These are phyloP conservation scores for Sphagnum fallax DNA, from an alignment of 228 moss, liverwort and hornwort species.

Conservation along the genomic window DNA sequence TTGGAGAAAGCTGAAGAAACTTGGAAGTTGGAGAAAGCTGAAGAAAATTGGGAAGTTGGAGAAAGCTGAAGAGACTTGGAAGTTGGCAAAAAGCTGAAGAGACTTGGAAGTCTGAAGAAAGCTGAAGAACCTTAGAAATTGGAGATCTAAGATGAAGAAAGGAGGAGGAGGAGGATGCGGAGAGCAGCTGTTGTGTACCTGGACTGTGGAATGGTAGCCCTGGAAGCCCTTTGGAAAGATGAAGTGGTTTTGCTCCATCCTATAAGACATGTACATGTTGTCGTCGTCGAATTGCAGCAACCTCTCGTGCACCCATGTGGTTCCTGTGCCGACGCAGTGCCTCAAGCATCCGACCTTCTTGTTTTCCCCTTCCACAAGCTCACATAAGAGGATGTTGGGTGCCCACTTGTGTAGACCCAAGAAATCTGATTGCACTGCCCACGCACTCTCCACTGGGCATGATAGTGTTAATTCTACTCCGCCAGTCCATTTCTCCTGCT, in stretches of 20 bases:
- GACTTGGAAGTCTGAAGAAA: not conserved
- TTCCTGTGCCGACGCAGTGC: conserved; percentile 8
- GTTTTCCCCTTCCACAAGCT: conserved; percentile 3
- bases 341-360: conserved; percentile 27
- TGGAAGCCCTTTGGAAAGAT: conserved; percentile 30
- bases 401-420: conserved; percentile 21
- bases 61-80: not conserved
- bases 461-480: too few relatives aligned
- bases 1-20: too few relatives aligned
- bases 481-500: too few relatives aligned
- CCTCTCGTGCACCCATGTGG: conserved; percentile 37
- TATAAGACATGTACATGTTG: conserved; percentile 16
- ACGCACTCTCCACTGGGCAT: conserved; percentile 13
- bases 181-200: conserved; percentile 10
- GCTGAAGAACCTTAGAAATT: conserved; percentile 13
- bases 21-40: not conserved
- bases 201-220: conserved; percentile 32
- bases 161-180: too few relatives aligned
- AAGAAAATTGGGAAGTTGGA: not conserved
- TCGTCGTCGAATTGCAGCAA: conserved; percentile 26
- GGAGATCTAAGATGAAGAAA: too few relatives aligned
- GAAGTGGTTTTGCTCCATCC: conserved; percentile 49
- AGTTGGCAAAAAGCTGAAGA: not conserved
- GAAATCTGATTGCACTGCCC: conserved; percentile 31
- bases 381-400: conserved; percentile 7